Base-by-base conservation (phyloP, 2,329 filamentous ascomycete genomes). In the Colletotrichum lini region DNA sequence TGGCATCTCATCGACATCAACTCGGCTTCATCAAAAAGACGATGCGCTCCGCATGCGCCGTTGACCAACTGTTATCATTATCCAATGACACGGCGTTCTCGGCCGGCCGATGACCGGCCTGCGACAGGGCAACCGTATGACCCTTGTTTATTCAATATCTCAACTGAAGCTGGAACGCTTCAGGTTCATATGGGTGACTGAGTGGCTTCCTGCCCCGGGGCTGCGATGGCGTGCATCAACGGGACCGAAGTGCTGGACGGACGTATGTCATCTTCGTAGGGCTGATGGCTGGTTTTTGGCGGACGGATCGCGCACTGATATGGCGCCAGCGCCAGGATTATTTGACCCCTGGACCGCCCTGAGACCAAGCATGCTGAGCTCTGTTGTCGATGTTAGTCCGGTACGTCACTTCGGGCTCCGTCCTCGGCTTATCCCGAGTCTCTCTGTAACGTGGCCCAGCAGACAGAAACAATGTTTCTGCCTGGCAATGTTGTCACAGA, bases 91-190 rank as follows among this genome's bases (percentile, higher is more conserved):
- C 30, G 18, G n/a, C 35, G 23, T 21, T 6, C 16, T 44, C 57
- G 57, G 59, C 40, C 15, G 54, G 42, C 57, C 67, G 56, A 30
- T 49, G 70, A 30, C 54, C 35, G 66, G 59, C 66, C 70, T 70
- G 66, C 59, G 70, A 72, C 70, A 26, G 66, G 66, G 66, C 70
- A 56, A 50, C 60, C 42, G 42, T 42, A 50, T 38, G 30, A 49
- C 23, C 49, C 61, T 49, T 47, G 56, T 57, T 38, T 42, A 23
- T 44, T 38, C 23, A 30, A 65, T 9, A 30, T 60, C 13, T 45
- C 66, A 65, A 58, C 66, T 70, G 70, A 72, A 72, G 54, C 66
- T 72, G 70, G 63, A 59, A 72, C 66, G 49, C 60, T 56, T 53
- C 57, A 61, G 67, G 50, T 50, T 42, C 42, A 60, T 45, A 52